Evolutionary conservation across 306 rosid genomes (phyloP), one percentile per base, ranked within the genome.

Genomic region (Castanea mollissima): DNA sequence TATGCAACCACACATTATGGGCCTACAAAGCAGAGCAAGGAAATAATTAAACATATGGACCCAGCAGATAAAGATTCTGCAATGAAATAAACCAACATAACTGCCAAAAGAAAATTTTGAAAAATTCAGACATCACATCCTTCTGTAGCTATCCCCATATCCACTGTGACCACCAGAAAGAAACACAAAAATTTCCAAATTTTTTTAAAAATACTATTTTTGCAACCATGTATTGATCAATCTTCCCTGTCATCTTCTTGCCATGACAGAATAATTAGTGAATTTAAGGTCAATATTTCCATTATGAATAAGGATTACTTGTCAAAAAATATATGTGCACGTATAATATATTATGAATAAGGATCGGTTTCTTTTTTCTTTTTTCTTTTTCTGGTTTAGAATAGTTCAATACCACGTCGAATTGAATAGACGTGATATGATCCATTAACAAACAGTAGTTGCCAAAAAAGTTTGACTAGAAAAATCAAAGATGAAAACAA

Each of bases 1-100:
- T 60, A 85, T 56, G 86, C 90, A 83, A 82, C 92, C 90, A 88
- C 88, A 81, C 79, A 77, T 34, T 25, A 88, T 75, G 80, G 92
- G 71, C 94, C 96, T 85, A 87, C 93, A 76, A 56, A 14, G 71
- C 85, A 78, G 89, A 78, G 89, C 82, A 76, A 74, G 89, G 87
- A 56, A 85, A 77, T 79, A 78, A 83, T 81, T 83, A 86, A 90
- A 76, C 83, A 65, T 23, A 88, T 71, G 94, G 91, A 78, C 86
- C 91, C 83, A 86, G 65, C 78, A 77, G 64, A 88, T 79, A 68
- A 81, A 84, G 83, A 85, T 86, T 86, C 80, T 75, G 76, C 71
- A 70, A 79, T 51, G 83, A 79, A 78, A 87, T 77, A 69, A 83
- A 81, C 90, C 79, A 78, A 54, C 76, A 71, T 64, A 52, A 79